These are phyloP conservation scores for Tricholoma saponaceum DNA, from an alignment of 768 basidiomycete species.

Conservation along the genomic window DNA sequence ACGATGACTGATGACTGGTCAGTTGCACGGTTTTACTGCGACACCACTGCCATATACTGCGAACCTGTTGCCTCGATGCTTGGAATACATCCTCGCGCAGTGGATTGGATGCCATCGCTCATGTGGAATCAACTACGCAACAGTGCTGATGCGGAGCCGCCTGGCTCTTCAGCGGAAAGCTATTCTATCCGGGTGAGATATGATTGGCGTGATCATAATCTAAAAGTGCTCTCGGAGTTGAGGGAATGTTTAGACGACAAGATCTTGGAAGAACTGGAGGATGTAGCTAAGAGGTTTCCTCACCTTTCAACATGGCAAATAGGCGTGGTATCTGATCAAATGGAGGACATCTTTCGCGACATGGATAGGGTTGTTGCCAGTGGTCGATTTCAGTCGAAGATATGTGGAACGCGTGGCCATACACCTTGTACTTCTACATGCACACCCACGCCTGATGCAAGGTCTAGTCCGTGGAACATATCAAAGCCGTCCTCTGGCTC, in stretches of 20 bases:
- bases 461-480: neutral
- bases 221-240: no score
- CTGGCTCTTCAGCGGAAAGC: no score
- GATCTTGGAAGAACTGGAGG: no score
- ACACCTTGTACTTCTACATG: neutral
- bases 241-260: no score
- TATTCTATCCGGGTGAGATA: no score
- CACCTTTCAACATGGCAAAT: neutral
- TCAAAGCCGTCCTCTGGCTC: neutral
- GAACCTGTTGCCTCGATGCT: constrained; percentile 2
- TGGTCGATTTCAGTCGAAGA: neutral
- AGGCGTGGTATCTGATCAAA: neutral
- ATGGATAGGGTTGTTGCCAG: neutral
- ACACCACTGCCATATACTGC: neutral
- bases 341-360: neutral
- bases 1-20: neutral
- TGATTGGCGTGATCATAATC: no score
- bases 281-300: no score
- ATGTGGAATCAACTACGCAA: no score
- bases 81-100: neutral
- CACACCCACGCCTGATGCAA: neutral
- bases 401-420: neutral
- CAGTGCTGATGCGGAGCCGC: no score
- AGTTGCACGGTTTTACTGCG: neutral
- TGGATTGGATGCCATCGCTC: neutral